phyloP scores from a whole-genome alignment of 805 yeast species.

The Priceomyces medius region DNA sequence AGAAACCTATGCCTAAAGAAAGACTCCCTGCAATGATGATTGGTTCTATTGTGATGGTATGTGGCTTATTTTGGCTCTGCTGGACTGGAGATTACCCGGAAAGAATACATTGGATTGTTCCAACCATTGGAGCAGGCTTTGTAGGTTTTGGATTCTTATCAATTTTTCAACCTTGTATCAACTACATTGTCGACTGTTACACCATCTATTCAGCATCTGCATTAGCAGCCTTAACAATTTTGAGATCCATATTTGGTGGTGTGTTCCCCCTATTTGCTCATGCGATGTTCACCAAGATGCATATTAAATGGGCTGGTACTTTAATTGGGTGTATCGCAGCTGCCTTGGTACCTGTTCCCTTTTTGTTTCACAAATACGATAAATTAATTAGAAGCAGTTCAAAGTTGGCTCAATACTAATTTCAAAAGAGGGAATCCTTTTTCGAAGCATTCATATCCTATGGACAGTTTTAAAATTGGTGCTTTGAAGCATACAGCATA shows the following conservation, averaged over 20 bases:
- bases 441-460: no score
- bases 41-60: slow-evolving; percentile 64
- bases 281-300: slow-evolving; percentile 44
- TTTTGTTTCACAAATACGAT: slow-evolving; percentile 47
- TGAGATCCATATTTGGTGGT: slow-evolving; percentile 53
- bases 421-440: no score
- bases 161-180: slow-evolving; percentile 52
- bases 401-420: slow-evolving; percentile 9
- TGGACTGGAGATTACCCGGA: slow-evolving; percentile 77
- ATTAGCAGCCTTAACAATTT: slow-evolving; percentile 53
- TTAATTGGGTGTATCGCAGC: slow-evolving; percentile 48
- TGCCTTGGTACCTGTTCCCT: slow-evolving; percentile 50
- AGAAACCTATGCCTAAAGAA: slow-evolving; percentile 65
- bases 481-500: no score
- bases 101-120: slow-evolving; percentile 65
- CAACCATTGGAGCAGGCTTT: slow-evolving; percentile 38
- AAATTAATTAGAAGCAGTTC: slow-evolving; percentile 20
- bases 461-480: no score
- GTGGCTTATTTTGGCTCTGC: slow-evolving; percentile 75
- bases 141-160: slow-evolving; percentile 42
- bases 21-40: slow-evolving; percentile 68
- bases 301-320: slow-evolving; percentile 51
- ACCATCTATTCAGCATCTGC: slow-evolving; percentile 54
- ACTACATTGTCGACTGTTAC: slow-evolving; percentile 56
- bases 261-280: slow-evolving; percentile 53